Percentiles rank a stretch among this genome's conserved stretches.
phyloP scores from a whole-genome alignment of 2,329 filamentous ascomycete genomes.

The Penicillium sp. region DNA sequence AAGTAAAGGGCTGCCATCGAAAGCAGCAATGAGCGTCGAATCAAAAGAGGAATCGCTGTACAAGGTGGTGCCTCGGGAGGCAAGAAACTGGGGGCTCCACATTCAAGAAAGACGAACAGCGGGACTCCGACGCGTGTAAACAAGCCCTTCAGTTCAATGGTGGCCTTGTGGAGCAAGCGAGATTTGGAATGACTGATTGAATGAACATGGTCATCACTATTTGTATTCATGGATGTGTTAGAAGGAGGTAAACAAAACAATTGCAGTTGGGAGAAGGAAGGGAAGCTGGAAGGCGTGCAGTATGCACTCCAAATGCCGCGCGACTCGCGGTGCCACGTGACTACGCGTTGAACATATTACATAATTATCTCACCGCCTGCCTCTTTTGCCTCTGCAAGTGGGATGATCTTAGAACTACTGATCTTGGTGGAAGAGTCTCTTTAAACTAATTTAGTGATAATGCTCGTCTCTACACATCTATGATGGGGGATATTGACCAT shows the following conservation, averaged over 20 bases:
- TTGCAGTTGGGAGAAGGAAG: background rate
- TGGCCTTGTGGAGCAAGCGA: constrained; percentile 5
- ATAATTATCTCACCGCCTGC: constrained; percentile 1
- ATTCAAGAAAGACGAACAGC: constrained; percentile 9
- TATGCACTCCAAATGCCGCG: background rate
- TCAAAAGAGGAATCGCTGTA: constrained; percentile 74
- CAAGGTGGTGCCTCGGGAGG: constrained; percentile 32
- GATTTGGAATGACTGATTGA: constrained; percentile 1
- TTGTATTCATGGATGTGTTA: constrained; percentile 3
- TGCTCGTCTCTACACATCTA: background rate
- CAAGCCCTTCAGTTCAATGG: constrained; percentile 14
- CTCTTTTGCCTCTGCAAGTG: background rate
- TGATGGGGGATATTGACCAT: constrained; percentile 27
- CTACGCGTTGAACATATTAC: constrained; percentile 2
- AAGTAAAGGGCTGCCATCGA: constrained; percentile 36
- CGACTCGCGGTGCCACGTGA: constrained; percentile 16
- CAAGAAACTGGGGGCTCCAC: constrained; percentile 36
- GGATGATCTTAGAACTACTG: background rate
- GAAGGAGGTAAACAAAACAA: constrained; percentile 6
- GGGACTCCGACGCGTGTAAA: constrained; percentile 12
- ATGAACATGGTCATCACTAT: constrained; percentile 1
- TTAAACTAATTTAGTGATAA: background rate
- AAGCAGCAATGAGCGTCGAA: constrained; percentile 56
- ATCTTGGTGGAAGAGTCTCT: background rate
- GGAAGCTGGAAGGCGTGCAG: background rate